Evolutionary conservation across 257 asterid genomes (phyloP).

Genomic region (Plantago ovata): DNA sequence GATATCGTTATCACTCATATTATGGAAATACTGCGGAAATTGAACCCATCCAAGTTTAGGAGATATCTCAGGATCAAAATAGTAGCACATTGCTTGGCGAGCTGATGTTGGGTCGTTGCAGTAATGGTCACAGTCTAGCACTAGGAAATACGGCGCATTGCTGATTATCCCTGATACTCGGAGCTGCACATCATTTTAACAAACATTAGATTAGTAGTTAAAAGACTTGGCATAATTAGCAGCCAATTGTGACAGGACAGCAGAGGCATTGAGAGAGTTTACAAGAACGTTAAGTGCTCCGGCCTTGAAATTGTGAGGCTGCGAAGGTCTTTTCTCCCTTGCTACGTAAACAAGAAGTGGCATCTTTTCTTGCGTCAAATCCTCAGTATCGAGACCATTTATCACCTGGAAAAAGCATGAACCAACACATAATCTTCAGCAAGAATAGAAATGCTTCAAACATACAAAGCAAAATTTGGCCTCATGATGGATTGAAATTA

Average conservation of each 20-base stretch:
- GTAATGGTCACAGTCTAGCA: slow-evolving; percentile 52
- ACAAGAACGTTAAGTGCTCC: slow-evolving; percentile 73
- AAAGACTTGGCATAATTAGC: not conserved
- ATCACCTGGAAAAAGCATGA: slow-evolving; percentile 35
- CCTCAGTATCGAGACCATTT: slow-evolving; percentile 14
- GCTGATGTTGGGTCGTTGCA: slow-evolving; percentile 51
- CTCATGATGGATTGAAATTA: no score
- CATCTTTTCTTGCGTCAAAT: slow-evolving; percentile 24
- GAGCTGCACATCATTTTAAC: slow-evolving; percentile 36
- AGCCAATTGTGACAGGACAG: not conserved
- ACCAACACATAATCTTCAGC: not conserved
- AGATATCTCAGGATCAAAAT: slow-evolving; percentile 34
- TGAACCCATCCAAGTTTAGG: slow-evolving; percentile 52
- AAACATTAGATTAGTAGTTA: not conserved
- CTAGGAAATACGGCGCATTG: slow-evolving; percentile 60
- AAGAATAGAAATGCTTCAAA: not conserved
- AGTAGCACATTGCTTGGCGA: slow-evolving; percentile 55
- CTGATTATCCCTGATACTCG: slow-evolving; percentile 59
- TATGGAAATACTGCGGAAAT: slow-evolving; percentile 62
- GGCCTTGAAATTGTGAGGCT: slow-evolving; percentile 76
- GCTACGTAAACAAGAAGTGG: slow-evolving; percentile 60
- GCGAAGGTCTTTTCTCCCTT: slow-evolving; percentile 57
- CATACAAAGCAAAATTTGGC: not conserved
- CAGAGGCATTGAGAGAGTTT: slow-evolving; percentile 3
- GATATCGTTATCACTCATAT: slow-evolving; percentile 47